Base-by-base conservation (phyloP, 495 filamentous ascomycete genomes). In the Cladorrhinum samala region DNA sequence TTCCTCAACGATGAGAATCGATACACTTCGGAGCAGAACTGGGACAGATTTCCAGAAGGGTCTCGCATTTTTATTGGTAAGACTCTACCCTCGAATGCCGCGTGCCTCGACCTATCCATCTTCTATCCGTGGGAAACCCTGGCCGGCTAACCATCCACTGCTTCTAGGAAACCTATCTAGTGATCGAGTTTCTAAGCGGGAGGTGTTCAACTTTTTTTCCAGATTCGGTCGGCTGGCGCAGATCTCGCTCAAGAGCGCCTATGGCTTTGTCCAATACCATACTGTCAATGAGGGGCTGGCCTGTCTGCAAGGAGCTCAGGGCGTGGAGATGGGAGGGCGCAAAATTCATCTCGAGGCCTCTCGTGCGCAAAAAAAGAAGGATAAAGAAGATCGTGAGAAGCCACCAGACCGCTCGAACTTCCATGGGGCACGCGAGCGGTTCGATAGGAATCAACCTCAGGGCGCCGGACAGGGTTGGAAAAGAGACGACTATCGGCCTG, bases 261-360 rank as follows among this genome's bases (percentile, higher is more conserved):
- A 95, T 71, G 93, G 93, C 3, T 98, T 98, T 62, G 90, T 96
- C 38, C 93, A 98, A 64, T 98, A 92, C 55, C 77, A 95, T 50
- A 88, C 90, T 33, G 71, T 82, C 3, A 72, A 72, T 11, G 84
- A 89, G 58, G 93, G 89, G 57, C 74, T 80, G 53, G 72, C 75
- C 23, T 90, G 91, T 13, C 77, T 96, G 52, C 77, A 86, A 20
- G 72, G 72, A 3, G 85, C 95, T 55, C 88, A 97, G 69, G 89
- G 87, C 3, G 79, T 80, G 19, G 73, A 87, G 19, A 77, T 96
- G 6, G 78, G 86, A 64, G 91, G 90, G 16, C 81, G 90, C 49
- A 89, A 87, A 70, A 95, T 98, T 63, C 89, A 92, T 67, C 85
- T 98, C 38, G 93, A 98, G 66, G 84, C 96, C 36, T 95, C 91